phyloP scores from a whole-genome alignment of 352 stramenopile genomes.

The Pythium pyrilobum region DNA sequence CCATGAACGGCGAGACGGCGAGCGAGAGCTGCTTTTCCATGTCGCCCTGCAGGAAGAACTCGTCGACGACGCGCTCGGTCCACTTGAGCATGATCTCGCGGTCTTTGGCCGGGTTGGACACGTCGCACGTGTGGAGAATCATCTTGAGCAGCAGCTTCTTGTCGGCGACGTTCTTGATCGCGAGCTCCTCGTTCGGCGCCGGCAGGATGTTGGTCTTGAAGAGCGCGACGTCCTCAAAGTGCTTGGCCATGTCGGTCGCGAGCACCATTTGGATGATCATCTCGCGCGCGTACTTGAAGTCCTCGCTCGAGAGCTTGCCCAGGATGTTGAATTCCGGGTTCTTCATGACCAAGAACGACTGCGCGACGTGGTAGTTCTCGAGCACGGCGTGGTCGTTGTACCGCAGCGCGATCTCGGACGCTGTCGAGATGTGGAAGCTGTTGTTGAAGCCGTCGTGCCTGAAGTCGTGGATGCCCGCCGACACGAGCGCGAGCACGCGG shows the following conservation, averaged over 20 bases:
- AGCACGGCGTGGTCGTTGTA: conserved; percentile 89
- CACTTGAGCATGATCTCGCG: conserved; percentile 87
- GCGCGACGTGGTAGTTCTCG: conserved; percentile 87
- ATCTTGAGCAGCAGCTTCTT: conserved; percentile 88
- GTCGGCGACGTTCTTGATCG: conserved; percentile 81
- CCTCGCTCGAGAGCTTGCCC: conserved; percentile 56
- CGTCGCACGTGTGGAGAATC: conserved; percentile 91
- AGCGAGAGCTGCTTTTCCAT: conserved; percentile 90
- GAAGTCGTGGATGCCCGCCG: conserved; percentile 86
- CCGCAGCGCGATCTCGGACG: conserved; percentile 79
- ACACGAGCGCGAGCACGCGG: conserved; percentile 65
- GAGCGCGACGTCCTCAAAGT: conserved; percentile 83
- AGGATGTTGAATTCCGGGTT: conserved; percentile 82
- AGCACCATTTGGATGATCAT: conserved; percentile 91
- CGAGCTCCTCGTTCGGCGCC: conserved; percentile 47
- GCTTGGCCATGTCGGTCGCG: conserved; percentile 88
- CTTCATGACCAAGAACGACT: conserved; percentile 90
- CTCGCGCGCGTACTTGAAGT: conserved; percentile 84
- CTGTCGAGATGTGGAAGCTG: conserved; percentile 83
- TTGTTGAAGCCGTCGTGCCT: conserved; percentile 91
- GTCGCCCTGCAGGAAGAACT: conserved; percentile 96
- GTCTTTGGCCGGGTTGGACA: conserved; percentile 92
- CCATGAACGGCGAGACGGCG: conserved; percentile 91
- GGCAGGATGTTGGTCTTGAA: conserved; percentile 88
- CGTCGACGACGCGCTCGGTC: conserved; percentile 91